A percentile compares a stretch with the other conserved stretches of the same genome.
Conservation (phyloP, 257 asterid species). For the Penstemon barbatus region DNA sequence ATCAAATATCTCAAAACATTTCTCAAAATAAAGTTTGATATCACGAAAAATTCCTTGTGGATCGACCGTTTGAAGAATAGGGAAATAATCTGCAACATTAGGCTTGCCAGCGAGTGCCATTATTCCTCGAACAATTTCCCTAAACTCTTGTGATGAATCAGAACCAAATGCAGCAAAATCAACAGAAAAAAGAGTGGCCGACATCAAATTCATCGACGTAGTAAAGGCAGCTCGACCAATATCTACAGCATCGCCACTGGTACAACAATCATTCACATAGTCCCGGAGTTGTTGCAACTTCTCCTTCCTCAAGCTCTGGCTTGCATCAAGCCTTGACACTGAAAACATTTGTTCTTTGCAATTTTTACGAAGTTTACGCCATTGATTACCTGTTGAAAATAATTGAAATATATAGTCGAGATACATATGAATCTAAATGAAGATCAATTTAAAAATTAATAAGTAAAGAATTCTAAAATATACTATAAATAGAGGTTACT, state of each 20-base stretch:
- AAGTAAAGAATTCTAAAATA: too few relatives aligned
- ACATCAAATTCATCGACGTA: slow-evolving; percentile 24
- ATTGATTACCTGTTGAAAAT: not conserved
- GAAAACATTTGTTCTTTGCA: slow-evolving; percentile 26
- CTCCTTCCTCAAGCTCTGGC: slow-evolving; percentile 19
- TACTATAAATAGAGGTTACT: too few relatives aligned
- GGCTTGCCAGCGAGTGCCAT: slow-evolving; percentile 9
- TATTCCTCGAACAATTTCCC: slow-evolving; percentile 9
- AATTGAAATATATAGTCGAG: too few relatives aligned
- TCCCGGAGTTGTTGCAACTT: slow-evolving; percentile 19
- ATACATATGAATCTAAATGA: too few relatives aligned
- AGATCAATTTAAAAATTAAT: too few relatives aligned
- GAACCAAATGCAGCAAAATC: slow-evolving; percentile 20
- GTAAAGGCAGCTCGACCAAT: slow-evolving; percentile 26
- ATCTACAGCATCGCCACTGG: slow-evolving; percentile 5
- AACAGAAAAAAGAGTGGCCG: slow-evolving; percentile 14
- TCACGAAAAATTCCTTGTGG: slow-evolving; percentile 47
- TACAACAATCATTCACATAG: slow-evolving; percentile 16
- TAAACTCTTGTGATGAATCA: slow-evolving; percentile 23
- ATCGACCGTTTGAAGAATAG: slow-evolving; percentile 31
- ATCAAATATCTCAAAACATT: slow-evolving; percentile 37
- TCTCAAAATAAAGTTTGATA: slow-evolving; percentile 28
- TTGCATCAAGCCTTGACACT: slow-evolving; percentile 3
- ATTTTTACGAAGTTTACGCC: slow-evolving; percentile 13
- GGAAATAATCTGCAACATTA: slow-evolving; percentile 17